phyloP scores from a whole-genome alignment of 1,284 basidiomycete genomes.

The Moesziomyces parantarcticus region DNA sequence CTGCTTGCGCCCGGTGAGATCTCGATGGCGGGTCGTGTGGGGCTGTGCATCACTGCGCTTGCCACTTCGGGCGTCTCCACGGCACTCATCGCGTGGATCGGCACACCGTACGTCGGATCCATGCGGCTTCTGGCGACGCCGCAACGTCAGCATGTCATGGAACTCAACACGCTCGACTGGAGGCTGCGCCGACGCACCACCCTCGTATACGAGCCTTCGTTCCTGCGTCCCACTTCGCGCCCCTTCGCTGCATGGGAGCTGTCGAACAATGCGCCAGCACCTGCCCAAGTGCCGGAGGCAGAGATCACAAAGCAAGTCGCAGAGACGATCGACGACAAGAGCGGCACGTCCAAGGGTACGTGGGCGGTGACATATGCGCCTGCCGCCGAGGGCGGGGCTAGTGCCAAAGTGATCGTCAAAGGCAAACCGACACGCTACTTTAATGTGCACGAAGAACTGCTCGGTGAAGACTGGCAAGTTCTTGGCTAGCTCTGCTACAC shows the following conservation, averaged over 20 bases:
- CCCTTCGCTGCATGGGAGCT: conserved; percentile 79
- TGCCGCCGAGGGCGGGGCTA: conserved; percentile 70
- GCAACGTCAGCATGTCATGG: conserved; percentile 3
- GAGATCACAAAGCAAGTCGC: conserved; percentile 42
- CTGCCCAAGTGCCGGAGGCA: background rate
- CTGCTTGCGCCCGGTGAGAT: conserved; percentile 82
- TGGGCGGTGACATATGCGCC: conserved; percentile 81
- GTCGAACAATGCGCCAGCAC: conserved; percentile 35
- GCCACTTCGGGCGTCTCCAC: conserved; percentile 79
- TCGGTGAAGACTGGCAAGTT: conserved; percentile 69
- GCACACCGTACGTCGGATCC: conserved; percentile 72
- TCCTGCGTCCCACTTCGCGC: conserved; percentile 77
- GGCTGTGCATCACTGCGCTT: conserved; percentile 77
- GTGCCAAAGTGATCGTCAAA: conserved; percentile 35
- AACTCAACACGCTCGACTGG: conserved; percentile 76
- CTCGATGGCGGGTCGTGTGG: conserved; percentile 77
- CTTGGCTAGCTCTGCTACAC: conserved; percentile 39
- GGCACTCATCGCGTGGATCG: conserved; percentile 79
- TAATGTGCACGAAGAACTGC: conserved; percentile 83
- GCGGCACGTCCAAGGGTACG: conserved; percentile 77
- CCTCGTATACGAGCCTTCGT: conserved; percentile 79
- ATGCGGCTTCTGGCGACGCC: conserved; percentile 62
- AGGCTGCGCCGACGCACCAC: conserved; percentile 74
- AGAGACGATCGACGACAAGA: conserved; percentile 65
- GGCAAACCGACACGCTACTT: conserved; percentile 74